Evolutionary conservation across 176 grass and related monocot genomes (phyloP).

Genomic region (Leersia perrieri): DNA sequence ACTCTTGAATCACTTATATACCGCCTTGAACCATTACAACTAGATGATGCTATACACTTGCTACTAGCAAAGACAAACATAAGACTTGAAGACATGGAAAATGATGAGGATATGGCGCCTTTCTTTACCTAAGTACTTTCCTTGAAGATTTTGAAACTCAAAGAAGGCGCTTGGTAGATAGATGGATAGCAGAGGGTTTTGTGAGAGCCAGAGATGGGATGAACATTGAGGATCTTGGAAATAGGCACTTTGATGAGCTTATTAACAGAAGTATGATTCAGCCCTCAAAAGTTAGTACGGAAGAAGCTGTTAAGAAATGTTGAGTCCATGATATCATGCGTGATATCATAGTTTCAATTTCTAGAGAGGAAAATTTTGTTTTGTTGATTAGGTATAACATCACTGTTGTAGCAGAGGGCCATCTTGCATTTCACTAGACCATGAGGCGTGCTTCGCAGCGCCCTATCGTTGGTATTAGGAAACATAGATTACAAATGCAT

Average conservation of each 20-base stretch:
- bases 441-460: too few relatives aligned
- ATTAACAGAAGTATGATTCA: slow-evolving; percentile 27
- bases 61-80: slow-evolving; percentile 10
- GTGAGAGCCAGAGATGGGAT: not conserved
- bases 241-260: slow-evolving; percentile 12
- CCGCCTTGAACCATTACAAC: slow-evolving; percentile 1
- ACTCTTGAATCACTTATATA: slow-evolving; percentile 10
- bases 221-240: not conserved
- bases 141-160: slow-evolving; percentile 24
- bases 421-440: not conserved
- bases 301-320: not conserved
- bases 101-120: not conserved
- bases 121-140: slow-evolving; percentile 34
- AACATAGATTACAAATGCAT: too few relatives aligned
- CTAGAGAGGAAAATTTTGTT: slow-evolving; percentile 8
- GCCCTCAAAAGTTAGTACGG: not conserved
- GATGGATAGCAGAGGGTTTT: slow-evolving; percentile 36
- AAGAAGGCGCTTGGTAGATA: not conserved
- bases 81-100: not conserved
- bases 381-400: not conserved
- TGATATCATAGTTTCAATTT: slow-evolving; percentile 7
- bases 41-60: slow-evolving; percentile 11
- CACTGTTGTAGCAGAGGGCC: not conserved
- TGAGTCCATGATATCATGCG: slow-evolving; percentile 19
- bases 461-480: too few relatives aligned